Evolutionary conservation across 345 rosid genomes (phyloP), one percentile per base, ranked within the genome.

Genomic region (Salix koriyanagi): DNA sequence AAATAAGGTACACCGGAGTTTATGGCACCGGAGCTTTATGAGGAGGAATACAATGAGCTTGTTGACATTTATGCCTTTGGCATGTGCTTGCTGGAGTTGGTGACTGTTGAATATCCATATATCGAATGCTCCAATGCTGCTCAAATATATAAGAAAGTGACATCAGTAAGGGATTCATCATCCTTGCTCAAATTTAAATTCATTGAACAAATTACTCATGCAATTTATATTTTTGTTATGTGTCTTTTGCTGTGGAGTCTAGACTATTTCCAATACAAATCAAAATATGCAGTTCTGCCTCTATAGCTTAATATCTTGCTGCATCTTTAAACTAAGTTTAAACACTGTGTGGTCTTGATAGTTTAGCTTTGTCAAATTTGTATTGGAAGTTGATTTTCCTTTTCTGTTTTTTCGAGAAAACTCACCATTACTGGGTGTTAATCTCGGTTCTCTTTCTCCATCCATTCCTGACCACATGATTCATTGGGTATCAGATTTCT

Each of bases 1-100:
- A 64, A 32, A 46, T 10, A 65, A 82, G 84, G 84, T 61, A 82
- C 84, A 13, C 84, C 84, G 7, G 84, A 82, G 66, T 82, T 82
- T 71, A 82, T 82, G 84, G 84, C 84, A 34, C 84, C 84, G 2
- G 84, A 82, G 76, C 84, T 82, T 58, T 82, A 82, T 11, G 84
- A 82, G 70, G 84, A 82, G 79, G 81, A 82, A 60, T 82, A 82
- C 76, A 82, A 82, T 74, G 84, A 82, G 65, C 81, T 82, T 71
- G 84, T 82, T 46, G 84, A 82, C 65, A 82, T 82, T 34, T 82
- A 82, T 78, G 84, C 84, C 37, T 82, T 82, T 67, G 84, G 84
- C 56, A 77, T 82, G 84, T 82, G 84, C 84, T 82, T 82, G 79
- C 76, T 82, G 58, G 84, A 82, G 76, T 48, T 82, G 79, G 81